Conservation (phyloP, 169 alveolate genomes). For the Toxoplasma gondii region DNA sequence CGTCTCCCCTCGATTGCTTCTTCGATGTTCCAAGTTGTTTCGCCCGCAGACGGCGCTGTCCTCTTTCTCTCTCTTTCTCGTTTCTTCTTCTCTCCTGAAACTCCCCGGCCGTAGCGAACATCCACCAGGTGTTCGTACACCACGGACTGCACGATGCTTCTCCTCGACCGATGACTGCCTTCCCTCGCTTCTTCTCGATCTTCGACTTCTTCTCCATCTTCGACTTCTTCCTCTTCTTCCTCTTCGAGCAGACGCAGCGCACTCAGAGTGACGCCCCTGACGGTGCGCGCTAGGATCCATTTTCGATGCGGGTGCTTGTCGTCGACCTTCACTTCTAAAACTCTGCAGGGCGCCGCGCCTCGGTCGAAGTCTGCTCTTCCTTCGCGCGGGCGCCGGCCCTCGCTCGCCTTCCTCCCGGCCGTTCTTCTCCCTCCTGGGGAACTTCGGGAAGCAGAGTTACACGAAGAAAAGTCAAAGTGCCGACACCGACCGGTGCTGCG, state of each 20-base stretch:
- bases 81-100: too few species aligned
- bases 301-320: not conserved
- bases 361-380: not conserved
- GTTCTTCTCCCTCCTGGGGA: too few species aligned
- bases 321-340: not conserved
- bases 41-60: too few species aligned
- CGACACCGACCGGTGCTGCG: too few species aligned
- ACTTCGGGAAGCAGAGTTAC: too few species aligned
- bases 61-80: too few species aligned
- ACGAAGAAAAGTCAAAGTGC: too few species aligned
- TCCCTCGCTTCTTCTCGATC: not conserved
- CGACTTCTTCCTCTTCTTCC: not conserved
- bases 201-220: not conserved
- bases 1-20: not conserved
- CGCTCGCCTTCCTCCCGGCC: not conserved
- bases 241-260: not conserved
- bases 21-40: too few species aligned
- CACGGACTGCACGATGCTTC: not conserved
- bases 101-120: not conserved
- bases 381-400: not conserved
- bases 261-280: not conserved
- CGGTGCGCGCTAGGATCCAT: not conserved
- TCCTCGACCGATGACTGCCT: not conserved
- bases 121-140: not conserved
- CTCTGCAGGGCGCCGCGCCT: not conserved